phyloP scores from a whole-genome alignment of 257 asterid species.

The Salvia splendens region DNA sequence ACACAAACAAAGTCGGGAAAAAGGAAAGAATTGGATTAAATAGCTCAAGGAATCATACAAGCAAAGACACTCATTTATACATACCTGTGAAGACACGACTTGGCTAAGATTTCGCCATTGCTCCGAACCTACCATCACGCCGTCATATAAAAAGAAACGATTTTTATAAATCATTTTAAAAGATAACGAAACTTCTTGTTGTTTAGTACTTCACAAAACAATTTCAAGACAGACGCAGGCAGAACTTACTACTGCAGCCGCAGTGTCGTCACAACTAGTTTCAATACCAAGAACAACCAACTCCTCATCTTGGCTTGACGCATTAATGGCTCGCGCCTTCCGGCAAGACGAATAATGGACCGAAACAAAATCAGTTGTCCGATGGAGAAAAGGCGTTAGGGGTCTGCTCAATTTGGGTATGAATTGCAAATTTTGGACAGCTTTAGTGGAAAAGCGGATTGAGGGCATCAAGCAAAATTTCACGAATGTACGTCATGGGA shows the following conservation, averaged over 20 bases:
- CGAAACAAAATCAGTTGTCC: constrained; percentile 8
- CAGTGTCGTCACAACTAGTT: constrained; percentile 97
- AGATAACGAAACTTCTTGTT: constrained; percentile 16
- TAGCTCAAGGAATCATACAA: constrained; percentile 8
- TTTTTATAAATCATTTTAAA: constrained; percentile 26
- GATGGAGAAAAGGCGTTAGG: constrained; percentile 26
- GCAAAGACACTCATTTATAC: constrained; percentile 5
- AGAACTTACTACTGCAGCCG: constrained; percentile 86
- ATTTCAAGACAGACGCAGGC: background rate
- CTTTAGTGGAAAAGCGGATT: constrained; percentile 33
- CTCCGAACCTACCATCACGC: constrained; percentile 68
- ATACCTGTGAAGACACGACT: constrained; percentile 43
- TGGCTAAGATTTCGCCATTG: constrained; percentile 90
- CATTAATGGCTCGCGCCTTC: constrained; percentile 23
- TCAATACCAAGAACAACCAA: constrained; percentile 84
- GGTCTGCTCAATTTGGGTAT: constrained; percentile 26
- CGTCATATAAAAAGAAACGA: constrained; percentile 28
- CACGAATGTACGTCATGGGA: too few relatives aligned
- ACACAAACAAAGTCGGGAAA: background rate
- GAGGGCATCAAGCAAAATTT: too few relatives aligned
- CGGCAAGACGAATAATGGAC: constrained; percentile 34
- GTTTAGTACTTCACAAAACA: constrained; percentile 9
- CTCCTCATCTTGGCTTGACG: constrained; percentile 42
- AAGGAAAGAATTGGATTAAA: background rate
- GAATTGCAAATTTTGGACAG: constrained; percentile 25